A percentile compares a stretch with the other conserved stretches of the same genome.
Evolutionary conservation across 2,329 filamentous ascomycete genomes (phyloP).

Genomic region (Trichoderma koningii): DNA sequence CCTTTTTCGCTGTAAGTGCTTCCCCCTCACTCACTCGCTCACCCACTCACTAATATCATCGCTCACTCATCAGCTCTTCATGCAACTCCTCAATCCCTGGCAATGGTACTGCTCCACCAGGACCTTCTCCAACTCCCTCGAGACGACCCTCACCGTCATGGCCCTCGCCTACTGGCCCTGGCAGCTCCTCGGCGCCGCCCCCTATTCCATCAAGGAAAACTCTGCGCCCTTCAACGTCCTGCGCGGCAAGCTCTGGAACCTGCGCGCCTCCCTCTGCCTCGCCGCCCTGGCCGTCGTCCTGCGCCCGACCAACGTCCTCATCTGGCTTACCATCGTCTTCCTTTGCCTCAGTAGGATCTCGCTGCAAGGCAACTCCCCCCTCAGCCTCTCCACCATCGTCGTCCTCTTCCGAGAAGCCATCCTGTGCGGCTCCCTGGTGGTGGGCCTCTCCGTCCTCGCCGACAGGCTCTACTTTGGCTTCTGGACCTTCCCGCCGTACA

Average conservation of each 20-base stretch:
- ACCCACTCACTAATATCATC: not conserved
- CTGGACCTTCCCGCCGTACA: conserved; percentile 86
- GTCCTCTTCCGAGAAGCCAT: conserved; percentile 64
- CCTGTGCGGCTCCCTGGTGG: conserved; percentile 62
- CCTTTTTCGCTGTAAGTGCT: conserved; percentile 68
- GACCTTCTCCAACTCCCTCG: conserved; percentile 91
- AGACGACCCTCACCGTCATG: conserved; percentile 80
- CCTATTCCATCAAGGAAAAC: conserved; percentile 45
- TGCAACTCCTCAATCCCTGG: conserved; percentile 62
- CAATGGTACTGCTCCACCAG: conserved; percentile 95
- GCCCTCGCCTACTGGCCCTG: conserved; percentile 88
- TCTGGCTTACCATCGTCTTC: conserved; percentile 71
- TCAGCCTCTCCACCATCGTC: conserved; percentile 48
- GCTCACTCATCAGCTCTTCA: conserved; percentile 37
- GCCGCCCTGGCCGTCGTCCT: conserved; percentile 83
- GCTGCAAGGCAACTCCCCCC: conserved; percentile 43
- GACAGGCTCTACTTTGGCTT: conserved; percentile 80
- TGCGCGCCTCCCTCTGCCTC: conserved; percentile 66
- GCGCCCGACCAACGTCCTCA: conserved; percentile 83
- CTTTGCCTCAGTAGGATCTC: conserved; percentile 48
- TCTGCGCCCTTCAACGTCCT: conserved; percentile 37
- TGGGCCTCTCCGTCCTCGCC: conserved; percentile 64
- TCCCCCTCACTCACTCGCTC: not conserved
- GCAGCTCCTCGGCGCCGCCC: conserved; percentile 59
- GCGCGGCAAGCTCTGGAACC: conserved; percentile 34